These are phyloP conservation scores for Fusarium verticillioides DNA, from an alignment of 2,329 filamentous ascomycete species.

Conservation along the genomic window DNA sequence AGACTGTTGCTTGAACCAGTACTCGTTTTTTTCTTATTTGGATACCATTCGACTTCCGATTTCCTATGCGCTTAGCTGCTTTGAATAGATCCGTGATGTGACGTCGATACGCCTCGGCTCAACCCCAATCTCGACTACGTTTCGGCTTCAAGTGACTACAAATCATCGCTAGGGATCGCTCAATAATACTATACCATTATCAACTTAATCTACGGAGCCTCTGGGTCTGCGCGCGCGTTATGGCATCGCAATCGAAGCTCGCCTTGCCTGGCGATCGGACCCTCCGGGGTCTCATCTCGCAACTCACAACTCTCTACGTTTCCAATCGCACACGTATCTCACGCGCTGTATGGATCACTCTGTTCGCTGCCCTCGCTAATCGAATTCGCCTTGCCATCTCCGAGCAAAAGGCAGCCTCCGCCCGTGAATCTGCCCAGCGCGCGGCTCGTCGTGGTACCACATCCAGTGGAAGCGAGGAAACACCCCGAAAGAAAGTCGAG, in stretches of 20 bases:
- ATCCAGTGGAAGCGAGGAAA: slow-evolving; percentile 51
- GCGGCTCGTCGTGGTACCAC: slow-evolving; percentile 60
- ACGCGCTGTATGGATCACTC: slow-evolving; percentile 82
- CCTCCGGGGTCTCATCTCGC: slow-evolving; percentile 71
- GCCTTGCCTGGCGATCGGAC: slow-evolving; percentile 69
- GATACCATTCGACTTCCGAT: slow-evolving; percentile 7
- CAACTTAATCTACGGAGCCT: background rate
- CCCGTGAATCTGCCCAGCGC: slow-evolving; percentile 70
- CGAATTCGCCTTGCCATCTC: slow-evolving; percentile 91
- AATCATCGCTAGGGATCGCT: background rate
- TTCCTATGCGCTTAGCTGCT: slow-evolving; percentile 21
- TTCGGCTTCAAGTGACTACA: background rate
- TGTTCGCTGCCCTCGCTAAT: slow-evolving; percentile 83
- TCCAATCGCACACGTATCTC: slow-evolving; percentile 85
- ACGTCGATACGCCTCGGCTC: slow-evolving; percentile 37
- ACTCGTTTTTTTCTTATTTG: background rate
- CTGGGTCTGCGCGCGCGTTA: slow-evolving; percentile 49
- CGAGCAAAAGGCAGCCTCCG: slow-evolving; percentile 88
- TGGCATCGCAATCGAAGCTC: slow-evolving; percentile 83
- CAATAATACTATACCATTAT: background rate
- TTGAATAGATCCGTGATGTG: slow-evolving; percentile 38
- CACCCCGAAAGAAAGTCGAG: slow-evolving; percentile 82
- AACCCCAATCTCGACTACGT: slow-evolving; percentile 4
- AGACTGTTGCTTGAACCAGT: background rate
- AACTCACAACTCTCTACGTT: slow-evolving; percentile 78